Evolutionary conservation across 768 basidiomycete genomes (phyloP).

Genomic region (Boletus huronensis): DNA sequence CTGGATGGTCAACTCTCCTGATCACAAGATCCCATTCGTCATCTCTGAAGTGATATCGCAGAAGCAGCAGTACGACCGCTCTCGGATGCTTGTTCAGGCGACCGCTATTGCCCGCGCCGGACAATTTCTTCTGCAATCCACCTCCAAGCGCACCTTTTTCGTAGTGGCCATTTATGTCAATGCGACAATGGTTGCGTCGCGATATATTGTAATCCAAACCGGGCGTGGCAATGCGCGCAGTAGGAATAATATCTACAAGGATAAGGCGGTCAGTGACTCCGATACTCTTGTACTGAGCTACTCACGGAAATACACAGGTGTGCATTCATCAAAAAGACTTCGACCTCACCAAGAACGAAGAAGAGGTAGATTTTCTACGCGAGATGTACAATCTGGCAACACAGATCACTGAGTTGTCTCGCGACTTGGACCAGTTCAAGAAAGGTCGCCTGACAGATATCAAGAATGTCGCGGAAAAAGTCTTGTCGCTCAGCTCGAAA

Average conservation of each 20-base stretch:
- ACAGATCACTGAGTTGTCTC: neutral
- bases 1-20: neutral
- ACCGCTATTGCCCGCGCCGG: neutral
- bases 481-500: neutral
- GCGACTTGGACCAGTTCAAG: constrained; percentile 1
- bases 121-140: neutral
- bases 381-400: constrained; percentile 14
- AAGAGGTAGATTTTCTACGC: neutral
- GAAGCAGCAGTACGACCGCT: neutral
- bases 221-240: neutral
- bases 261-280: neutral
- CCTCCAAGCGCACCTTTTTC: constrained; percentile 1
- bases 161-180: constrained; percentile 12
- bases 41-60: constrained; percentile 8
- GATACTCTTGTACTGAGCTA: neutral
- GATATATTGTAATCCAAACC: constrained; percentile 5
- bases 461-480: neutral
- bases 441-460: neutral
- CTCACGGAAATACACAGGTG: neutral
- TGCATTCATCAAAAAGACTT: constrained; percentile 1
- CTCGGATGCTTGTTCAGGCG: constrained; percentile 15
- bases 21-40: constrained; percentile 4
- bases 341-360: neutral
- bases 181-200: neutral
- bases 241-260: neutral